phyloP scores from a whole-genome alignment of 495 filamentous ascomycete genomes.

The Aeminium ludgeri region DNA sequence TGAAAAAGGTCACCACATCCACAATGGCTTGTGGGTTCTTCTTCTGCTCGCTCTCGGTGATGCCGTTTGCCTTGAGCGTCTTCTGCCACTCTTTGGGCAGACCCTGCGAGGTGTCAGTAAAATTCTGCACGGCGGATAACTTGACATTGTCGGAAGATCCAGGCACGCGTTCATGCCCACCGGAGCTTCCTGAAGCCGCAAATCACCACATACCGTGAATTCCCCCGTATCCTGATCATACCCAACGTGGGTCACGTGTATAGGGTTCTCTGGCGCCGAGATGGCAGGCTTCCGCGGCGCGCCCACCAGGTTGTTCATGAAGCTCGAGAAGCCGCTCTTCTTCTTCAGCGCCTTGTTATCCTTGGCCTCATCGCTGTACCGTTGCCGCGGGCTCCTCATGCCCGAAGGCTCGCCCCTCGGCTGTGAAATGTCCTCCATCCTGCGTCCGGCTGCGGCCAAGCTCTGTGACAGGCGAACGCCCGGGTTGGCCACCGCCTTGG shows the following conservation, averaged over 20 bases:
- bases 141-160: too few species aligned
- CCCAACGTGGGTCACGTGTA: slow-evolving; percentile 94
- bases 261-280: slow-evolving; percentile 88
- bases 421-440: slow-evolving; percentile 37
- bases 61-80: slow-evolving; percentile 85
- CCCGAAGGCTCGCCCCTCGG: slow-evolving; percentile 28
- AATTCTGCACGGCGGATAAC: too few species aligned
- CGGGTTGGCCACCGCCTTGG: slow-evolving; percentile 5
- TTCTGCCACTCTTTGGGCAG: slow-evolving; percentile 97
- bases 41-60: slow-evolving; percentile 88
- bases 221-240: slow-evolving; percentile 94
- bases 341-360: slow-evolving; percentile 48
- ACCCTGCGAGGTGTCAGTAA: slow-evolving; percentile 36
- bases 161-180: neutral
- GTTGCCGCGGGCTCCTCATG: slow-evolving; percentile 42
- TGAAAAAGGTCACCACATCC: slow-evolving; percentile 91
- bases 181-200: neutral
- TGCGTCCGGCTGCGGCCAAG: slow-evolving; percentile 21
- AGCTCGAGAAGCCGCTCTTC: slow-evolving; percentile 87
- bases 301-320: slow-evolving; percentile 83
- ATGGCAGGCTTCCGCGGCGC: slow-evolving; percentile 83
- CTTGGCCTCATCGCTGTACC: slow-evolving; percentile 72
- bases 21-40: slow-evolving; percentile 87
- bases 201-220: slow-evolving; percentile 59
- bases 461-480: slow-evolving; percentile 8